phyloP scores from a whole-genome alignment of 495 filamentous ascomycete species.

The Hypomontagnella monticulosa region DNA sequence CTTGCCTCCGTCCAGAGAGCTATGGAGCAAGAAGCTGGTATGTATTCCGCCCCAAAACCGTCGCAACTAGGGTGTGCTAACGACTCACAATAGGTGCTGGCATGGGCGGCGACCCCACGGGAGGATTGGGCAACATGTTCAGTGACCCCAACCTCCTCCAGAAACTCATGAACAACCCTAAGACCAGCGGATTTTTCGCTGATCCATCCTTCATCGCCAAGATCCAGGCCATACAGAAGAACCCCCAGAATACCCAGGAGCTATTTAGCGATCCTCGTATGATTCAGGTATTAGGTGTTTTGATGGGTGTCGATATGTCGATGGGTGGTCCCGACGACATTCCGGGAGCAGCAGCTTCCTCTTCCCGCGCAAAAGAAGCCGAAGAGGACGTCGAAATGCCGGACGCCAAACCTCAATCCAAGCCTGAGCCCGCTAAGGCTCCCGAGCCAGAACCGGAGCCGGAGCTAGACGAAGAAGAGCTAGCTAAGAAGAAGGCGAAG shows the following conservation, averaged over 20 bases:
- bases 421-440: slow-evolving; percentile 61
- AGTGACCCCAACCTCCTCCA: slow-evolving; percentile 87
- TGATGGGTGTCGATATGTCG: slow-evolving; percentile 94
- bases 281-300: slow-evolving; percentile 91
- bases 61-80: too few relatives aligned
- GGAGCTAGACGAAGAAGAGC: slow-evolving; percentile 80
- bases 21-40: slow-evolving; percentile 83
- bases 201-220: slow-evolving; percentile 91
- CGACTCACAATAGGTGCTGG: slow-evolving; percentile 53
- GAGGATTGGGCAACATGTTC: slow-evolving; percentile 88
- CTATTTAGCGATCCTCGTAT: slow-evolving; percentile 90
- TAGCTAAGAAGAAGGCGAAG: slow-evolving; percentile 87
- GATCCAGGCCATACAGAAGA: slow-evolving; percentile 78
- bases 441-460: slow-evolving; percentile 69
- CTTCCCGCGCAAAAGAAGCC: slow-evolving; percentile 55
- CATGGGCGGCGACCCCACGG: slow-evolving; percentile 64
- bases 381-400: slow-evolving; percentile 85
- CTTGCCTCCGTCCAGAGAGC: slow-evolving; percentile 83
- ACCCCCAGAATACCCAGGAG: slow-evolving; percentile 80
- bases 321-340: slow-evolving; percentile 69
- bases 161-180: slow-evolving; percentile 93
- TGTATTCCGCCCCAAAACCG: too few relatives aligned
- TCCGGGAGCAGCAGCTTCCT: slow-evolving; percentile 54
- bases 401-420: slow-evolving; percentile 65
- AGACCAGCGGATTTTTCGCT: slow-evolving; percentile 84